Base-by-base conservation (phyloP, 306 rosid species). In the Luffa aegyptiaca region DNA sequence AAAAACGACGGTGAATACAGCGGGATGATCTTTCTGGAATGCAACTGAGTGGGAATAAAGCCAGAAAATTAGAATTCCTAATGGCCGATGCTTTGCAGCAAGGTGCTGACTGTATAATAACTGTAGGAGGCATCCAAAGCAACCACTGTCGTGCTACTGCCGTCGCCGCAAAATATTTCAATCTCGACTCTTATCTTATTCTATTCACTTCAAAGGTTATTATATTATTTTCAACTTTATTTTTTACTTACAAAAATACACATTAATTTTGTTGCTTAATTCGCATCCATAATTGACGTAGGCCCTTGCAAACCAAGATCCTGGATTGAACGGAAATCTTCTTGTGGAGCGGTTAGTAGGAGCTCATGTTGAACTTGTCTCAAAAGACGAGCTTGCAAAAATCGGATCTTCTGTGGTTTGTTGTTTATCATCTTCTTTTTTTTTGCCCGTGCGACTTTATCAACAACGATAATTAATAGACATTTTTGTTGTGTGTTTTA, bases 81-180 rank as follows among this genome's bases (percentile, higher is more conserved):
- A 55, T 94, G 91, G 98, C 96, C 3, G 98, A 92, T 76, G 98
- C 94, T 2, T 80, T 92, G 73, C 85, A 84, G 0, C 87, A 89
- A 79, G 93, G 93, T 20, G 96, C 97, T 5, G 98, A 94, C 55
- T 92, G 93, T 68, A 58, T 94, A 37, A 78, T 94, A 41, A 89
- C 97, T 0, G 81, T 90, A 4, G 98, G 98, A 75, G 94, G 96
- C 80, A 94, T 94, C 76, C 98, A 94, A 79, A 94, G 98, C 88
- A 94, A 94, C 84, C 98, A 94, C 65, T 94, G 97, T 65, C 96
- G 98, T 9, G 96, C 98, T 69, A 94, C 97, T 71, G 98, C 97
- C 7, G 98, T 94, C 11, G 97, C 97, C 46, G 96, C 98, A 0
- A 89, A 87, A 83, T 94, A 94, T 82, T 84, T 94, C 49, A 88